These are phyloP conservation scores for Conringia planisiliqua DNA, from an alignment of 345 rosid species.

Conservation along the genomic window DNA sequence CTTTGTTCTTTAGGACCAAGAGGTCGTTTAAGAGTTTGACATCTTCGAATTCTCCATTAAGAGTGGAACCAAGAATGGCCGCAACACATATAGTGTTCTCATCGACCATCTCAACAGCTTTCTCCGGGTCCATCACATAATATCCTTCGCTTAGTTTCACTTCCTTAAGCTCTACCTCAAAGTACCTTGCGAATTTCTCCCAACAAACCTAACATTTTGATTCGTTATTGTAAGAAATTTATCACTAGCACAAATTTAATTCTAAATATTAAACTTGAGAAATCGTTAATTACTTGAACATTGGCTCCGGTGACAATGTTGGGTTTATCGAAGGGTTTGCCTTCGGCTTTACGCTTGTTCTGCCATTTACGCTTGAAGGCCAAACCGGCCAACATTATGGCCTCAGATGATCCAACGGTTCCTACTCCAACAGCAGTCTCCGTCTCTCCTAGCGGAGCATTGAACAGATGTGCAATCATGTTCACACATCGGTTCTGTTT, in stretches of 20 bases:
- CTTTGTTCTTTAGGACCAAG: conserved; percentile 42
- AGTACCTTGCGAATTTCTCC: conserved; percentile 70
- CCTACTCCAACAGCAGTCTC: conserved; percentile 63
- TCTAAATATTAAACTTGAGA: not conserved
- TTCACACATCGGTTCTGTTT: conserved; percentile 43
- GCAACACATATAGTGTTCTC: conserved; percentile 68
- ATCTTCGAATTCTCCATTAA: conserved; percentile 65
- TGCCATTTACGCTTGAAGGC: conserved; percentile 64
- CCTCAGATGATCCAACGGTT: conserved; percentile 63
- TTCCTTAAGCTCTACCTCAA: conserved; percentile 65
- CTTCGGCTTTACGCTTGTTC: conserved; percentile 49
- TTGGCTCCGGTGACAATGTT: conserved; percentile 71
- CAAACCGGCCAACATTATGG: conserved; percentile 65
- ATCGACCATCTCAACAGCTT: conserved; percentile 61
- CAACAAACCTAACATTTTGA: conserved; percentile 45
- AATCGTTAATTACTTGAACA: conserved; percentile 40
- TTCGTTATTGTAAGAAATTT: not conserved
- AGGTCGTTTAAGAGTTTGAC: conserved; percentile 57
- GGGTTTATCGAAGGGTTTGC: conserved; percentile 48
- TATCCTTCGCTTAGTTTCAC: conserved; percentile 56
- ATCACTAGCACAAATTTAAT: not conserved
- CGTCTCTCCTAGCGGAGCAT: conserved; percentile 48
- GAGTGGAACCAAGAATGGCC: conserved; percentile 63
- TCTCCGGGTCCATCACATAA: conserved; percentile 58
- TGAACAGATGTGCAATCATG: conserved; percentile 40